Evolutionary conservation across 345 rosid genomes (phyloP).

Genomic region (Diplotaxis tenuifolia): DNA sequence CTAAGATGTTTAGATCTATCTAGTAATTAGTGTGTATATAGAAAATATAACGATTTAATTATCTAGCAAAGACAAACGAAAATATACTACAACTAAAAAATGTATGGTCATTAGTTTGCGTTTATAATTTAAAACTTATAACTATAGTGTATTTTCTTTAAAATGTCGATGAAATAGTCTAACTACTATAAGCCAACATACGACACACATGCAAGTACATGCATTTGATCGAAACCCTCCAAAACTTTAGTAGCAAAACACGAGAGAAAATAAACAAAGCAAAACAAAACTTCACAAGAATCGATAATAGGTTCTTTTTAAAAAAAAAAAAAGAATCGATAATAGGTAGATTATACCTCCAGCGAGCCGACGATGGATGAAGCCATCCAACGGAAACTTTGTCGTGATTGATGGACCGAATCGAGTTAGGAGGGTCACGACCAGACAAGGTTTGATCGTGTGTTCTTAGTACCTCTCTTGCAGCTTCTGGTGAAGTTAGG

Average conservation of each 20-base stretch:
- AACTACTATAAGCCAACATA: not conserved
- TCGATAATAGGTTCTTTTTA: not conserved
- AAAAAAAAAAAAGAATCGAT: not conserved
- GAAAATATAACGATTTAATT: too few species aligned
- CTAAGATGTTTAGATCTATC: not conserved
- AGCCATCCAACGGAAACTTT: slow-evolving; percentile 13
- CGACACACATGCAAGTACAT: not conserved
- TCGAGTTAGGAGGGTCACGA: slow-evolving; percentile 18
- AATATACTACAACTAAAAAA: not conserved
- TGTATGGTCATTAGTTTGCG: not conserved
- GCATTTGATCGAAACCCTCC: not conserved
- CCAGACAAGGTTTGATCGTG: slow-evolving; percentile 36
- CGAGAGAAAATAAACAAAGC: not conserved
- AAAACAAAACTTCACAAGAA: not conserved
- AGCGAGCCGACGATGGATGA: slow-evolving; percentile 28
- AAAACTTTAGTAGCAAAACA: not conserved
- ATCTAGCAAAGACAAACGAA: not conserved
- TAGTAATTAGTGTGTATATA: not conserved
- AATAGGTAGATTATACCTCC: slow-evolving; percentile 23
- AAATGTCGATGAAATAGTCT: not conserved
- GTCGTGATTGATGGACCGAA: slow-evolving; percentile 20
- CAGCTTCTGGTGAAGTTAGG: slow-evolving; percentile 30
- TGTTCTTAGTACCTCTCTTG: slow-evolving; percentile 30
- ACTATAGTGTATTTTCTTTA: not conserved
- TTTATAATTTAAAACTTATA: not conserved